Base-by-base conservation (phyloP, 1,284 basidiomycete genomes). In the Cystobasidium pallidum region DNA sequence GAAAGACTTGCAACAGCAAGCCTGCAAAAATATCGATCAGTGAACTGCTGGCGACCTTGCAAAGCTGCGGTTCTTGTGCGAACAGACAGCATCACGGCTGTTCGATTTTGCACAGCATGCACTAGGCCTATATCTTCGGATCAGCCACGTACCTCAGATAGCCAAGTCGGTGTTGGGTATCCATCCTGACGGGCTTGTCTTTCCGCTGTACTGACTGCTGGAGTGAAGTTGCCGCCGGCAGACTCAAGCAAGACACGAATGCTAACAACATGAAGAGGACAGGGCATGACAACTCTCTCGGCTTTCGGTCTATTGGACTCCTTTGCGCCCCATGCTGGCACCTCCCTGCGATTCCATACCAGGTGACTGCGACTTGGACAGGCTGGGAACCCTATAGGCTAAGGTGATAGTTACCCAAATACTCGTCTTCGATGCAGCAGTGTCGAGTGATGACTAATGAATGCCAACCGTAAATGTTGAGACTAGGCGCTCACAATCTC, bases 21-120 rank as follows among this genome's bases (percentile, higher is more conserved):
- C 24, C 54, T 57, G 54, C 54, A 57, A 57, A 57, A 57, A 17
- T 57, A 36, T 36, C 54, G 54, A 57, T 57, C 54, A 26, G n/a
- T n/a, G n/a, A n/a, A n/a, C n/a, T n/a, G n/a, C n/a, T n/a, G n/a
- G n/a, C n/a, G n/a, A n/a, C n/a, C n/a, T n/a, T n/a, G n/a, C n/a
- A n/a, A n/a, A n/a, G n/a, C n/a, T n/a, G n/a, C n/a, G n/a, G n/a
- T n/a, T n/a, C n/a, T n/a, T n/a, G n/a, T n/a, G n/a, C n/a, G n/a
- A n/a, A n/a, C n/a, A n/a, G n/a, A n/a, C n/a, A n/a, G n/a, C n/a
- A n/a, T n/a, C n/a, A n/a, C n/a, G n/a, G n/a, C n/a, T n/a, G n/a
- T n/a, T n/a, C n/a, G n/a, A n/a, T n/a, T n/a, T n/a, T n/a, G n/a
- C n/a, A n/a, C n/a, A n/a, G n/a, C n/a, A n/a, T n/a, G n/a, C n/a